A percentile compares a stretch with the other conserved stretches of the same genome.
These are phyloP conservation scores for Aspergillus affinis DNA, from an alignment of 495 filamentous ascomycete genomes.

Conservation along the genomic window DNA sequence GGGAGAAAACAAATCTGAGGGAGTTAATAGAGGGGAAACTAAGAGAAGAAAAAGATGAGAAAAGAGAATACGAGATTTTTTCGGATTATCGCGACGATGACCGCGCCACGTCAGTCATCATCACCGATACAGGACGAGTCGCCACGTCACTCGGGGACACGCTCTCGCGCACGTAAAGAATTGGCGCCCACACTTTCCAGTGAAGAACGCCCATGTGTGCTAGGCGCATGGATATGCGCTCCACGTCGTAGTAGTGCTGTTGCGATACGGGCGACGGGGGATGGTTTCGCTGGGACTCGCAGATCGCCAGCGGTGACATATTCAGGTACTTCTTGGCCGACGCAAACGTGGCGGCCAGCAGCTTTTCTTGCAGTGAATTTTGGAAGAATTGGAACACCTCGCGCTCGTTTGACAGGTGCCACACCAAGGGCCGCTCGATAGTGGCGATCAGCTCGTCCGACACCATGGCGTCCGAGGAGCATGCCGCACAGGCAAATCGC, in stretches of 20 bases:
- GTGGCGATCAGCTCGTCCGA: constrained; percentile 39
- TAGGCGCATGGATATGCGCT: constrained; percentile 69
- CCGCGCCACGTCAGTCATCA: constrained; percentile 16
- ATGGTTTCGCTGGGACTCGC: constrained; percentile 42
- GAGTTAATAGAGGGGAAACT: constrained; percentile 1
- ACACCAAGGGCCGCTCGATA: constrained; percentile 39
- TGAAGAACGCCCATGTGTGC: constrained; percentile 80
- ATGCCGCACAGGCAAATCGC: constrained; percentile 41
- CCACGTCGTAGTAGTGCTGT: constrained; percentile 51
- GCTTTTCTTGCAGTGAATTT: constrained; percentile 32
- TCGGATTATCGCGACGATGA: not conserved
- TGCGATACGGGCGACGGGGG: constrained; percentile 25
- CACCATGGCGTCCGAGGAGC: constrained; percentile 30
- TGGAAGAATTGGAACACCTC: constrained; percentile 38
- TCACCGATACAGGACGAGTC: constrained; percentile 10
- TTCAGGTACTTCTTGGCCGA: constrained; percentile 39
- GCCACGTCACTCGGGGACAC: constrained; percentile 27
- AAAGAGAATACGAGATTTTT: not conserved
- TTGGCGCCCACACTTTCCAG: constrained; percentile 81
- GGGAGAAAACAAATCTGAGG: not conserved
- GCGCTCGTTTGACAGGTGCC: constrained; percentile 40
- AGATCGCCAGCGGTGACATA: constrained; percentile 46
- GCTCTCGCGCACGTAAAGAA: constrained; percentile 57
- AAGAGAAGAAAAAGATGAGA: constrained; percentile 8
- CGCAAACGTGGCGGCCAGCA: constrained; percentile 33